phyloP scores from a whole-genome alignment of 176 grass and related monocot species.

The Carex kokanica region DNA sequence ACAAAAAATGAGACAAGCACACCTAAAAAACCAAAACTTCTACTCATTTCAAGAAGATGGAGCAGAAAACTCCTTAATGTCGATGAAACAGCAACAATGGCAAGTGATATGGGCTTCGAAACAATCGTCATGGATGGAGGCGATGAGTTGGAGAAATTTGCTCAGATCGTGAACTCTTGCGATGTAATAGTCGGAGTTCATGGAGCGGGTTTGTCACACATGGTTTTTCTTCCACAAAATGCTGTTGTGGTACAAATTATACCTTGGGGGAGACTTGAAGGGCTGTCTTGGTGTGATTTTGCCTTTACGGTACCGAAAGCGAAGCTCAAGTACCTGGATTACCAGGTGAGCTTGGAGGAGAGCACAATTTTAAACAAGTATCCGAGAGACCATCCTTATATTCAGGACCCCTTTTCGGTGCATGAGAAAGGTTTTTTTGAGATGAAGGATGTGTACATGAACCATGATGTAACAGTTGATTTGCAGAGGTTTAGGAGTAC shows the following conservation, averaged over 20 bases:
- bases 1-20: background rate
- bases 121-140: constrained; percentile 15
- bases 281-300: constrained; percentile 26
- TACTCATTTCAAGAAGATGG: constrained; percentile 25
- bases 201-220: constrained; percentile 22
- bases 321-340: constrained; percentile 27
- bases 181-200: constrained; percentile 35
- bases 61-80: constrained; percentile 23
- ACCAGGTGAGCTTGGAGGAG: constrained; percentile 27
- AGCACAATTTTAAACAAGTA: constrained; percentile 33
- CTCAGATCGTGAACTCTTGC: constrained; percentile 32
- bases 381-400: constrained; percentile 29
- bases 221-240: constrained; percentile 31
- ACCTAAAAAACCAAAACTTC: constrained; percentile 18
- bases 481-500: constrained; percentile 24
- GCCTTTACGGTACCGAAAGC: constrained; percentile 9
- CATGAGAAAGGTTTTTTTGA: constrained; percentile 35
- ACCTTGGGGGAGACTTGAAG: constrained; percentile 23
- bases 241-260: constrained; percentile 30
- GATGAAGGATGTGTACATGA: constrained; percentile 15
- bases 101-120: constrained; percentile 17
- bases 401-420: constrained; percentile 23
- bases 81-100: constrained; percentile 30
- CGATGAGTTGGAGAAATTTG: constrained; percentile 1
- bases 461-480: constrained; percentile 25